Evolutionary conservation across 805 yeast species (phyloP).

Genomic region (Kurtzmaniella fragi): DNA sequence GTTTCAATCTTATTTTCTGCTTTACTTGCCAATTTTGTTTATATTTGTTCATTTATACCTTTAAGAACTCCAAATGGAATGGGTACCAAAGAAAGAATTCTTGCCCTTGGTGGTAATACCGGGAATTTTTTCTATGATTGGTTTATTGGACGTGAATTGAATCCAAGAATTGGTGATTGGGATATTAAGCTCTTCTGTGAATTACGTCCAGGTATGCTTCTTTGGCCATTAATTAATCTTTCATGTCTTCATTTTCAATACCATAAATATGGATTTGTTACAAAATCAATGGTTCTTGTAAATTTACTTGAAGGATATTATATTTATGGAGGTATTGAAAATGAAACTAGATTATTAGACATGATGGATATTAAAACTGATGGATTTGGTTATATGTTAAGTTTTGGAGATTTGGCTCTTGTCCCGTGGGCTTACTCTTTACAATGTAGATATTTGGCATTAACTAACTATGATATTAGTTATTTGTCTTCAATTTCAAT

Average conservation of each 20-base stretch:
- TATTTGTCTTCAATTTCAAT: constrained; percentile 42
- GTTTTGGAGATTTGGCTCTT: constrained; percentile 89
- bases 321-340: constrained; percentile 85
- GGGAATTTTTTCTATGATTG: constrained; percentile 76
- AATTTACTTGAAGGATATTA: constrained; percentile 72
- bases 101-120: constrained; percentile 85
- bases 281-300: constrained; percentile 70
- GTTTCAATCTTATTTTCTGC: constrained; percentile 63
- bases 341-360: constrained; percentile 82
- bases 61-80: constrained; percentile 44
- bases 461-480: constrained; percentile 50
- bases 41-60: constrained; percentile 63
- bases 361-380: constrained; percentile 97
- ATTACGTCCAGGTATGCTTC: constrained; percentile 86
- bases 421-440: constrained; percentile 89
- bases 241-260: constrained; percentile 82
- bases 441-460: constrained; percentile 77
- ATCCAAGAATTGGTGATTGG: constrained; percentile 80
- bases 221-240: constrained; percentile 77
- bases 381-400: constrained; percentile 95
- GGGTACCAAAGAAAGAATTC: constrained; percentile 59
- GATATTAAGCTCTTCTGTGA: constrained; percentile 93
- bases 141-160: constrained; percentile 95
- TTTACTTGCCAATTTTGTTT: constrained; percentile 58
- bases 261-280: constrained; percentile 48